phyloP scores from a whole-genome alignment of 2,329 filamentous ascomycete species.

The Claviceps pazoutovae region DNA sequence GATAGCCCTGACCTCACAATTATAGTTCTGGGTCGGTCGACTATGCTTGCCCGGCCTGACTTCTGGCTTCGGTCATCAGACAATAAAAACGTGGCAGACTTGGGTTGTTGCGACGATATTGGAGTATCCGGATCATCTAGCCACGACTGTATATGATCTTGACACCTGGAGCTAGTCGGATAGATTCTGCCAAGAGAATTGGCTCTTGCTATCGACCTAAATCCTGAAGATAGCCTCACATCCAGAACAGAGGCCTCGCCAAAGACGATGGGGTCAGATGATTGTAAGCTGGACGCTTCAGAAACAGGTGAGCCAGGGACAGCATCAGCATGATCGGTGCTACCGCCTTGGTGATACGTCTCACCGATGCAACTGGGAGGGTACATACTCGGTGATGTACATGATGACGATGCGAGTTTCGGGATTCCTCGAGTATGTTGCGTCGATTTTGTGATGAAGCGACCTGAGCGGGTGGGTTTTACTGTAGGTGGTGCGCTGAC shows the following conservation, averaged over 20 bases:
- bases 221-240: constrained; percentile 16
- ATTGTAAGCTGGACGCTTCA: constrained; percentile 20
- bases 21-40: constrained; percentile 15
- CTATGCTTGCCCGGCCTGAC: constrained; percentile 12
- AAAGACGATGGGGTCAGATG: constrained; percentile 24
- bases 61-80: constrained; percentile 10
- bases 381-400: constrained; percentile 10
- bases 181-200: constrained; percentile 25
- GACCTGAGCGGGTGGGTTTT: constrained; percentile 12
- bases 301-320: constrained; percentile 19
- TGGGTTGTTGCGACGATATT: constrained; percentile 9
- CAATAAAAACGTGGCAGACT: constrained; percentile 15
- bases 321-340: constrained; percentile 9
- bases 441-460: constrained; percentile 14
- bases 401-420: constrained; percentile 8
- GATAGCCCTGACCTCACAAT: constrained; percentile 17
- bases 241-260: constrained; percentile 27
- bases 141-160: constrained; percentile 15
- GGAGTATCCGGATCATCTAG: constrained; percentile 10
- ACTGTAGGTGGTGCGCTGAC: constrained; percentile 11
- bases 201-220: constrained; percentile 16
- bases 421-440: constrained; percentile 6
- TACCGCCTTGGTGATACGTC: constrained; percentile 12
- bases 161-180: constrained; percentile 16
- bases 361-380: constrained; percentile 24